Evolutionary conservation across 2,329 filamentous ascomycete species (phyloP).

Genomic region (Penicillium sp.): DNA sequence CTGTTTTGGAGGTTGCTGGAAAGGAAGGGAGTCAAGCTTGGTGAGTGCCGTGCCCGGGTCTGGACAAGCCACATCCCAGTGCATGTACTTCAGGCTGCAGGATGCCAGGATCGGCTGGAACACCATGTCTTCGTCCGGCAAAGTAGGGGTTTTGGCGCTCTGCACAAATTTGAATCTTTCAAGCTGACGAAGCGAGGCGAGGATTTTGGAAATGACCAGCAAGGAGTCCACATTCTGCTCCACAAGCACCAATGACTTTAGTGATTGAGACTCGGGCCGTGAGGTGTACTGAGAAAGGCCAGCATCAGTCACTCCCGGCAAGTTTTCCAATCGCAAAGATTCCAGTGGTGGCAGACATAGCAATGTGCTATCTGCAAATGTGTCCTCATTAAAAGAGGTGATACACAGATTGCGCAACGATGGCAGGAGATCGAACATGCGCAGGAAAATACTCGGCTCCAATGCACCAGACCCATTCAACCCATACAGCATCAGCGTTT

Average conservation of each 20-base stretch:
- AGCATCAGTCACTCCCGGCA: slow-evolving; percentile 55
- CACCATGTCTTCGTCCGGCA: slow-evolving; percentile 43
- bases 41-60: slow-evolving; percentile 38
- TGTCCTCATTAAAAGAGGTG: slow-evolving; percentile 52
- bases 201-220: slow-evolving; percentile 51
- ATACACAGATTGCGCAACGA: slow-evolving; percentile 54
- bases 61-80: slow-evolving; percentile 54
- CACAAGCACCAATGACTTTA: slow-evolving; percentile 52
- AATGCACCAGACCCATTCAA: slow-evolving; percentile 45
- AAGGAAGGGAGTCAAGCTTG: slow-evolving; percentile 39
- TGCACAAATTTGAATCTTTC: slow-evolving; percentile 54
- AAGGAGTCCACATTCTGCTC: slow-evolving; percentile 54
- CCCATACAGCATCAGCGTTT: slow-evolving; percentile 54
- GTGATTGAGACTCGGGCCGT: slow-evolving; percentile 44
- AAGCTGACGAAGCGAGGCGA: slow-evolving; percentile 48
- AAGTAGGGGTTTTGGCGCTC: slow-evolving; percentile 45
- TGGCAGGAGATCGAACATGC: slow-evolving; percentile 53
- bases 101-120: slow-evolving; percentile 52
- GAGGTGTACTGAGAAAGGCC: slow-evolving; percentile 54
- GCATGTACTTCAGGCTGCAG: slow-evolving; percentile 50
- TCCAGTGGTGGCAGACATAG: slow-evolving; percentile 52
- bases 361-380: slow-evolving; percentile 56
- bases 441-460: slow-evolving; percentile 55
- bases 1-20: slow-evolving; percentile 34
- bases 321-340: slow-evolving; percentile 55